phyloP scores from a whole-genome alignment of 1,139 yeast species.

The Saccharomycopsis hybrid region DNA sequence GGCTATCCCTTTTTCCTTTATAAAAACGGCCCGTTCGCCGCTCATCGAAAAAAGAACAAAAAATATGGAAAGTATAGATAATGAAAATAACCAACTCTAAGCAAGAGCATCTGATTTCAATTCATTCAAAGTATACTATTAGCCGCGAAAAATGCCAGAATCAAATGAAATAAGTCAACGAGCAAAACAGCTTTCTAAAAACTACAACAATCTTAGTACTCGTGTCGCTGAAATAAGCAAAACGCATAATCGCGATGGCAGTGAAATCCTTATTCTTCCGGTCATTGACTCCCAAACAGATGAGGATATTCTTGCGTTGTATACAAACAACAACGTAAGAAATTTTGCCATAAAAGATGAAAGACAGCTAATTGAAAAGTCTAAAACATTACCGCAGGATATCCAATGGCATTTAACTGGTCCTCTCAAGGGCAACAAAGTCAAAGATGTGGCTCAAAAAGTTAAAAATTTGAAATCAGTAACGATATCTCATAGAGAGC shows the following conservation, averaged over 20 bases:
- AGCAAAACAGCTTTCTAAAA: constrained; percentile 29
- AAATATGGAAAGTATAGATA: no score
- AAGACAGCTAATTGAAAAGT: constrained; percentile 79
- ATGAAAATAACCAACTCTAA: no score
- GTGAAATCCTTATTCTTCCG: constrained; percentile 46
- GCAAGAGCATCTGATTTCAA: no score
- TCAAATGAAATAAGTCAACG: no score
- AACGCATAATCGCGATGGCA: constrained; percentile 4
- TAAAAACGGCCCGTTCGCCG: no score
- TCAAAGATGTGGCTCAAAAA: constrained; percentile 70
- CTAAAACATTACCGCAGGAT: constrained; percentile 70
- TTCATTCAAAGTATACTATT: no score
- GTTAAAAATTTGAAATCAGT: constrained; percentile 72
- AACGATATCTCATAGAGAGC: constrained; percentile 78
- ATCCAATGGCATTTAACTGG: constrained; percentile 98
- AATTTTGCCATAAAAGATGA: constrained; percentile 97
- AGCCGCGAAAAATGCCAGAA: no score
- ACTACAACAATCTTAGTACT: constrained; percentile 28
- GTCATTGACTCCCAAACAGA: constrained; percentile 92
- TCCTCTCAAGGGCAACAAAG: constrained; percentile 81
- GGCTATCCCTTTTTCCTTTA: no score
- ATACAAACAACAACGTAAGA: constrained; percentile 46
- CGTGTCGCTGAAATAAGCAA: constrained; percentile 7
- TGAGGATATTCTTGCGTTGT: constrained; percentile 71
- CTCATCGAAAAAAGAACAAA: no score